A percentile compares a stretch with the other conserved stretches of the same genome.
Evolutionary conservation across 2,329 filamentous ascomycete genomes (phyloP).

Genomic region (Fusarium stilboides): DNA sequence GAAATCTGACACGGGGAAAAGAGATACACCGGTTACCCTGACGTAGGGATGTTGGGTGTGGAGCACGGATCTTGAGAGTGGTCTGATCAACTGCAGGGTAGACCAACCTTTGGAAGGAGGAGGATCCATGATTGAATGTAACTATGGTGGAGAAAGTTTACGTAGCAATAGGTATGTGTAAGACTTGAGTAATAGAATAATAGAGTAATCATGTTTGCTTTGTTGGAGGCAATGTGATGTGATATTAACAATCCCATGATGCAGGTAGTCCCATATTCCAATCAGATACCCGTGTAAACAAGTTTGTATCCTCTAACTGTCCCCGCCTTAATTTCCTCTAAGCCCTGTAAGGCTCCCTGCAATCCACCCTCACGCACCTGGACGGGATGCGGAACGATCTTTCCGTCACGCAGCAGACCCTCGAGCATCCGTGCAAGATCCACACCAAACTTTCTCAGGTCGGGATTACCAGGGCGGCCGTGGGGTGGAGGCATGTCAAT

Average conservation of each 20-base stretch:
- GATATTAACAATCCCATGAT: too few relatives aligned
- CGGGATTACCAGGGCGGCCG: conserved; percentile 5
- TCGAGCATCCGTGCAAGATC: conserved; percentile 13
- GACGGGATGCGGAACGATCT: conserved; percentile 12
- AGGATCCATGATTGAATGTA: too few relatives aligned
- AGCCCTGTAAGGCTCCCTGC: conserved; percentile 10
- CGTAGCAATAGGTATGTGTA: too few relatives aligned
- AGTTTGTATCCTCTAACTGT: neutral
- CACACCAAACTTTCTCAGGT: conserved; percentile 15
- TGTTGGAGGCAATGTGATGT: too few relatives aligned
- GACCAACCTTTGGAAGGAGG: neutral
- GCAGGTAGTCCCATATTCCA: too few relatives aligned
- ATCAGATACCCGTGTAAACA: neutral
- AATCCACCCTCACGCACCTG: conserved; percentile 10
- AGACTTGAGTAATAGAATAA: too few relatives aligned
- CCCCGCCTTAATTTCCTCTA: conserved; percentile 20
- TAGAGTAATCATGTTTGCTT: too few relatives aligned
- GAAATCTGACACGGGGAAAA: neutral
- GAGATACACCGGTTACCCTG: neutral
- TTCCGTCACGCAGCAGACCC: conserved; percentile 11
- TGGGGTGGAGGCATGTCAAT: conserved; percentile 18
- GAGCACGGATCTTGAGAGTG: conserved; percentile 1
- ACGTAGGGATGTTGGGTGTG: neutral
- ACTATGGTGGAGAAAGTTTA: too few relatives aligned
- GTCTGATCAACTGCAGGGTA: conserved; percentile 6